Evolutionary conservation across 345 rosid genomes (phyloP).

Genomic region (Camelina sativa): DNA sequence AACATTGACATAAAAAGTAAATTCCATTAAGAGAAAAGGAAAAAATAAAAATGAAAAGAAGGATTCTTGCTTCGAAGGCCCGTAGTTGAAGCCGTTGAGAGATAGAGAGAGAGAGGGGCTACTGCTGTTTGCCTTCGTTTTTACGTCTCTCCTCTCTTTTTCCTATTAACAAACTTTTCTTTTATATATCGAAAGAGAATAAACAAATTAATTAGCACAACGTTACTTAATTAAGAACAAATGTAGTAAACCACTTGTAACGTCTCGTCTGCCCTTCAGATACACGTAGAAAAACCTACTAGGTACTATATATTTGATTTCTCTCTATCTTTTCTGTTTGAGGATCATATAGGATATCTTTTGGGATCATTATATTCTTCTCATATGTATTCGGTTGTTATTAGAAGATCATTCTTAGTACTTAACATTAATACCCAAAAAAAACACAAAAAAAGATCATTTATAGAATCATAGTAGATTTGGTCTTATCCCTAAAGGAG

Average conservation of each 20-base stretch:
- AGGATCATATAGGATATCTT: no score
- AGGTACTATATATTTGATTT: neutral
- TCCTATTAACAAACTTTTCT: neutral
- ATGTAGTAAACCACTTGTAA: neutral
- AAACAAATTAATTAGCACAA: slow-evolving; percentile 16
- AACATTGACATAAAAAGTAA: slow-evolving; percentile 31
- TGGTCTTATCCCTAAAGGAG: no score
- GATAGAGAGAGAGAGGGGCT: slow-evolving; percentile 7
- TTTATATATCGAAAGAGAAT: neutral
- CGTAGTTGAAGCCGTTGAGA: slow-evolving; percentile 42
- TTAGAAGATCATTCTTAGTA: neutral
- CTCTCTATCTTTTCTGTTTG: neutral
- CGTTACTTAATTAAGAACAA: neutral
- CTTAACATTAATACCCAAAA: no score
- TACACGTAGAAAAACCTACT: neutral
- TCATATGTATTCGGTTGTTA: neutral
- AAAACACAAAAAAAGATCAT: no score
- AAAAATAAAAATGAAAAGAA: slow-evolving; percentile 33
- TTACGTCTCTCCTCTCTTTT: slow-evolving; percentile 41
- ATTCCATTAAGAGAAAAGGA: slow-evolving; percentile 36
- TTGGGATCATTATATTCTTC: neutral
- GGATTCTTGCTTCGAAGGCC: slow-evolving; percentile 49
- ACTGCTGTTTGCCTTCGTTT: slow-evolving; percentile 36
- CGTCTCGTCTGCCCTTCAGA: neutral
- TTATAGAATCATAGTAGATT: no score